Base-by-base conservation (phyloP, 2,329 filamentous ascomycete species). In the Coniochaeta sp. region DNA sequence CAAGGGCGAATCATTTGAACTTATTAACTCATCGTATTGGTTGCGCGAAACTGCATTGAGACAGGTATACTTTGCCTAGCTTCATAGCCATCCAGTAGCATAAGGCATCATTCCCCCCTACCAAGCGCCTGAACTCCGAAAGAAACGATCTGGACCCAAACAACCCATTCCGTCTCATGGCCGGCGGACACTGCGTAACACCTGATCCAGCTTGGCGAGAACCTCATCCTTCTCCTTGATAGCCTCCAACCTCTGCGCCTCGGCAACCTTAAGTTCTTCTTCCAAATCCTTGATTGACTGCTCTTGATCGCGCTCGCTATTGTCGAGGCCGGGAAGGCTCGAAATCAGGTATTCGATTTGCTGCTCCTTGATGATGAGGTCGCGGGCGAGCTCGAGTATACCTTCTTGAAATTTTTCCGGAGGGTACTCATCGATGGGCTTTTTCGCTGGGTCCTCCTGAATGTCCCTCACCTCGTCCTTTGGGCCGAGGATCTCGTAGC, bases 261-360 rank as follows among this genome's bases (percentile, higher is more conserved):
- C 87, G 17, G 85, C 85, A 7, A 78, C 79, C 67, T 82, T 85
- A 38, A 89, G 74, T 65, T 89, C 86, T 63, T 85, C 82, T 66
- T 89, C 86, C 24, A 89, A 72, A 61, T 86, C 84, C 65, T 78
- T 81, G 61, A 89, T 86, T 60, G 83, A 82, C 64, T 82, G 79
- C 69, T 89, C 82, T 73, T 96, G 91, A 68, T 92, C 88, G 63
- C 83, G 79, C 71, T 93, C 89, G 68, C 88, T 93, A 63, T 87
- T 90, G 52, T 91, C 88, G 24, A 95, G 77, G 0, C 91, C 91
- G 0, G 91, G 91, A 2, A 96, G 79, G 24, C 82, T 84, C 17
- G 86, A 88, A 61, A 93, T 89, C 55, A 95, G 76, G 52, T 84
- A 79, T 72, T 95, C 90, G 63, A 95, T 91, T 75, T 93, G 89